phyloP scores from a whole-genome alignment of 1,284 basidiomycete species.

The Ustilago nuda region DNA sequence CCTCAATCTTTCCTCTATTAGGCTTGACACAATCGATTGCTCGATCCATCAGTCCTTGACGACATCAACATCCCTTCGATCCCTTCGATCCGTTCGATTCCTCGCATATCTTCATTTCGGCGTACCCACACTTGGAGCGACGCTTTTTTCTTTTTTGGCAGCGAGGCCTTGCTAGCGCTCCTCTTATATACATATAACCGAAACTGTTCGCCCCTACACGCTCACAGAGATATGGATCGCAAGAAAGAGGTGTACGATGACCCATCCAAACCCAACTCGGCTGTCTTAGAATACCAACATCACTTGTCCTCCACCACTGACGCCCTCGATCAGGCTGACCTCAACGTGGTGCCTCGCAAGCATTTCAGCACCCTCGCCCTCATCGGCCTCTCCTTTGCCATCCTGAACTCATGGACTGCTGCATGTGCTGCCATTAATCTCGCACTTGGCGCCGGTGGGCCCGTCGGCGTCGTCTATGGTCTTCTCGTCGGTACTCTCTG shows the following conservation, averaged over 20 bases:
- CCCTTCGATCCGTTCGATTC: background rate
- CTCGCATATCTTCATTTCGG: too few species aligned
- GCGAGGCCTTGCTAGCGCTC: background rate
- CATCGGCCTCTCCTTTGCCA: constrained; percentile 46
- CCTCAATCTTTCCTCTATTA: background rate
- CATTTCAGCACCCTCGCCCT: constrained; percentile 47
- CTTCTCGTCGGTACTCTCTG: constrained; percentile 35
- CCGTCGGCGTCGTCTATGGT: constrained; percentile 36
- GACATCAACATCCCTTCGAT: background rate
- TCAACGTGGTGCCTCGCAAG: constrained; percentile 20
- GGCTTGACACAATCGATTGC: background rate
- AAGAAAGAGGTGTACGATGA: constrained; percentile 28
- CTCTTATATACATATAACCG: constrained; percentile 1
- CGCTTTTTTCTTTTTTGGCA: background rate
- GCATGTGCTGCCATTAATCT: constrained; percentile 39
- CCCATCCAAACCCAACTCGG: constrained; percentile 15
- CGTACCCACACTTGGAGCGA: background rate
- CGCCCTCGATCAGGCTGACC: constrained; percentile 2
- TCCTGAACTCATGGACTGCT: constrained; percentile 51
- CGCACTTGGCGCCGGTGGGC: constrained; percentile 36
- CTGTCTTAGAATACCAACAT: constrained; percentile 16
- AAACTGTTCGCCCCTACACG: constrained; percentile 10
- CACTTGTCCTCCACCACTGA: background rate
- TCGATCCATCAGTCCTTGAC: background rate
- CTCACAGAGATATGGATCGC: constrained; percentile 12